These are phyloP conservation scores for Aspergillus proliferans DNA, from an alignment of 2,329 filamentous ascomycete species.

Conservation along the genomic window DNA sequence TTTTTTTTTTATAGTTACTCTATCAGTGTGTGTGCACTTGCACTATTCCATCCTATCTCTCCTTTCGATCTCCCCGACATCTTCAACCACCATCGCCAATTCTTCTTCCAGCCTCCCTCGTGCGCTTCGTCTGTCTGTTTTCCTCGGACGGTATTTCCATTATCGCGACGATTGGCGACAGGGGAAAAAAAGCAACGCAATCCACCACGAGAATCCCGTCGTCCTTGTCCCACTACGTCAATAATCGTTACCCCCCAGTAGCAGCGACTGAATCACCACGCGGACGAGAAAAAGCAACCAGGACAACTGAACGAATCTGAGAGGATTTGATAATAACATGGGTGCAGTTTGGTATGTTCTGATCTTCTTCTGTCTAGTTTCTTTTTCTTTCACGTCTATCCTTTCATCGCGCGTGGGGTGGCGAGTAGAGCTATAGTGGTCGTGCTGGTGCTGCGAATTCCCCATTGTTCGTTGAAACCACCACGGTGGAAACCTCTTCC, in stretches of 20 bases:
- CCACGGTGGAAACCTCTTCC: background rate
- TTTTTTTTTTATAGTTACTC: background rate
- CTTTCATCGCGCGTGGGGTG: background rate
- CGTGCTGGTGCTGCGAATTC: too few relatives aligned
- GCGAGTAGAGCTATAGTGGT: background rate
- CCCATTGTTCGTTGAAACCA: constrained; percentile 9
- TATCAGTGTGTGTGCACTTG: background rate
- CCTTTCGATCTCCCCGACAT: background rate
- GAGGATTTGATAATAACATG: constrained; percentile 11
- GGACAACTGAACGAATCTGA: background rate
- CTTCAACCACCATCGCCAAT: background rate
- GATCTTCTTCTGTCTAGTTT: constrained; percentile 1
- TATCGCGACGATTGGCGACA: background rate
- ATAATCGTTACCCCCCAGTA: background rate
- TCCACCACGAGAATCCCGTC: background rate
- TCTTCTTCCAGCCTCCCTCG: background rate
- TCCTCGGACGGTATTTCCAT: background rate
- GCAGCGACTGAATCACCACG: background rate
- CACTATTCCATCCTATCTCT: background rate
- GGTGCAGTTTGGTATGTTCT: constrained; percentile 18
- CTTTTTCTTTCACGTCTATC: background rate
- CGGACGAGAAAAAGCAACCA: background rate
- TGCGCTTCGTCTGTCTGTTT: background rate
- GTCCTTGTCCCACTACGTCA: background rate
- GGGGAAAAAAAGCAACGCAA: background rate